Evolutionary conservation across 2,329 filamentous ascomycete species (phyloP).

Genomic region (Beauveria sp.): DNA sequence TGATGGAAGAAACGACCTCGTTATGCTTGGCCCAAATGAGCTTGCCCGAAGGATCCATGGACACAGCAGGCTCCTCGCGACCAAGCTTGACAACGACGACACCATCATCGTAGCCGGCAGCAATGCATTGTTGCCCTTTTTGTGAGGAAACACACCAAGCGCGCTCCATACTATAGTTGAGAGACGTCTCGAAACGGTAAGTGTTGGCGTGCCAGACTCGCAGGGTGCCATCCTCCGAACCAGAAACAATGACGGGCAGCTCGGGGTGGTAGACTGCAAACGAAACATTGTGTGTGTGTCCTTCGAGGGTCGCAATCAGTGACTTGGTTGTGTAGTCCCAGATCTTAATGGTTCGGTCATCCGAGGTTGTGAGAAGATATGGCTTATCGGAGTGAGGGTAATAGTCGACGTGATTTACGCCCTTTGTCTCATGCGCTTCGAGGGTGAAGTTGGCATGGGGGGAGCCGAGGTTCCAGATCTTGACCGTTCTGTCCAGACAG

Average conservation of each 20-base stretch:
- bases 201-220: conserved; percentile 99
- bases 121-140: conserved; percentile 86
- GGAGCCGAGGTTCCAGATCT: conserved; percentile 95
- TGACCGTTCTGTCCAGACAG: conserved; percentile 92
- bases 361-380: conserved; percentile 92
- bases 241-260: conserved; percentile 92
- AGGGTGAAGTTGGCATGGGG: conserved; percentile 93
- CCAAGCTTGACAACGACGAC: conserved; percentile 97
- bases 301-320: conserved; percentile 90
- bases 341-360: conserved; percentile 93
- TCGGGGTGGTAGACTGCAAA: conserved; percentile 98
- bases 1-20: conserved; percentile 89
- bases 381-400: conserved; percentile 67
- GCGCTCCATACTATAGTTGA: conserved; percentile 92
- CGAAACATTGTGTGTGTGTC: conserved; percentile 95
- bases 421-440: conserved; percentile 94
- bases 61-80: conserved; percentile 92
- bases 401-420: conserved; percentile 96
- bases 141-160: conserved; percentile 98
- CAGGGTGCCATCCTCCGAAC: conserved; percentile 93
- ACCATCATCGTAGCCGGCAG: conserved; percentile 95
- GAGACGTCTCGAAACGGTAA: conserved; percentile 88
- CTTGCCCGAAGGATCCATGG: conserved; percentile 94
- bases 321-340: conserved; percentile 99
- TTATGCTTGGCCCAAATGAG: conserved; percentile 94